These are phyloP conservation scores for Elsinoe batatas DNA, from an alignment of 2,329 filamentous ascomycete genomes.

Conservation along the genomic window DNA sequence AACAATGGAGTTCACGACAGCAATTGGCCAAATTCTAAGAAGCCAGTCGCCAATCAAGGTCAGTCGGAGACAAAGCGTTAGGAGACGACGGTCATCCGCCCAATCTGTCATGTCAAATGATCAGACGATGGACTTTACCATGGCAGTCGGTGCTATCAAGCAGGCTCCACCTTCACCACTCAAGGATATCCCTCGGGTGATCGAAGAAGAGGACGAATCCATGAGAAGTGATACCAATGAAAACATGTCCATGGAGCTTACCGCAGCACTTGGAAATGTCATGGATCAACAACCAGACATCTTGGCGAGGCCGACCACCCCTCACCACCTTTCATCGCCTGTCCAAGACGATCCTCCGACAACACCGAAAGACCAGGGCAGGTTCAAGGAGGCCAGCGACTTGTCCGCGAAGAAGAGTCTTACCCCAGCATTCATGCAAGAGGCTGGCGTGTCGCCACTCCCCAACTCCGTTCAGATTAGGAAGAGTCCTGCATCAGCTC, in stretches of 20 bases:
- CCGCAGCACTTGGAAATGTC: constrained; percentile 39
- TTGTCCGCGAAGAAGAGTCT: constrained; percentile 25
- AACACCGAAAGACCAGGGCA: constrained; percentile 48
- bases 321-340: constrained; percentile 37
- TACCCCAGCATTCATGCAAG: constrained; percentile 27
- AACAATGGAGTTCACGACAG: constrained; percentile 48
- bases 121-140: constrained; percentile 32
- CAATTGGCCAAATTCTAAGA: constrained; percentile 36
- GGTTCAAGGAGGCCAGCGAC: constrained; percentile 46
- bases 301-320: constrained; percentile 22
- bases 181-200: constrained; percentile 14
- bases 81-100: constrained; percentile 5
- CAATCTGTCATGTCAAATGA: constrained; percentile 15
- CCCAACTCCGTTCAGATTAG: background rate
- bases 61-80: constrained; percentile 13
- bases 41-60: constrained; percentile 10
- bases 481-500: constrained; percentile 17
- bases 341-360: constrained; percentile 35
- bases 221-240: constrained; percentile 22
- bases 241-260: constrained; percentile 46
- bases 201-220: constrained; percentile 26
- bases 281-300: constrained; percentile 20
- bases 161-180: constrained; percentile 17
- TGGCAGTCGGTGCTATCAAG: constrained; percentile 29
- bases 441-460: constrained; percentile 15